phyloP scores from a whole-genome alignment of 371 early-diverging fungal species.

The Circinella umbellata region DNA sequence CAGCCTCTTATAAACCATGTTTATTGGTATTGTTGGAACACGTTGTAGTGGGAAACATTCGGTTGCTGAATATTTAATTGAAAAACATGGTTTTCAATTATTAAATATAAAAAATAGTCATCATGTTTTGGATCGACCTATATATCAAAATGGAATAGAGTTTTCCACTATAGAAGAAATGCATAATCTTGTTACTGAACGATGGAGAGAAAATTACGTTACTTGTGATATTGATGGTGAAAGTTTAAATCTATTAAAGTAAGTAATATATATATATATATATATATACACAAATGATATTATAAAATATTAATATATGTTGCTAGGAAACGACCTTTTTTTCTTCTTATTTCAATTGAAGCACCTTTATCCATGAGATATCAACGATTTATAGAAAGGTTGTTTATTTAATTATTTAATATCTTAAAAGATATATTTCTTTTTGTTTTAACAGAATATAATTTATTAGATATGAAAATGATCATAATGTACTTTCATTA shows the following conservation, averaged over 20 bases:
- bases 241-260: slow-evolving; percentile 36
- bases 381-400: slow-evolving; percentile 54
- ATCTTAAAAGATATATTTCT: too few relatives aligned
- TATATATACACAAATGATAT: not conserved
- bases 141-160: slow-evolving; percentile 16
- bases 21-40: slow-evolving; percentile 79
- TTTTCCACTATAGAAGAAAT: slow-evolving; percentile 59
- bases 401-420: not conserved
- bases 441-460: too few relatives aligned
- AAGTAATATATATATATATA: not conserved
- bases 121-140: slow-evolving; percentile 5
- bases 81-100: slow-evolving; percentile 24
- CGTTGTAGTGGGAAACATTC: slow-evolving; percentile 76
- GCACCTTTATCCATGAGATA: slow-evolving; percentile 78
- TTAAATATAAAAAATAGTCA: not conserved
- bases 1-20: slow-evolving; percentile 49
- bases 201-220: slow-evolving; percentile 76
- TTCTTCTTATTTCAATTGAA: slow-evolving; percentile 82
- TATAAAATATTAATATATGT: slow-evolving; percentile 6
- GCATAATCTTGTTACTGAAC: slow-evolving; percentile 64
- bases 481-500: slow-evolving; percentile 8
- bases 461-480: too few relatives aligned
- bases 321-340: slow-evolving; percentile 85
- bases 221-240: slow-evolving; percentile 61
- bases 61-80: slow-evolving; percentile 64